A percentile compares a stretch with the other conserved stretches of the same genome.
Conservation (phyloP, 495 filamentous ascomycete species). For the Diplogelasinospora grovesii region DNA sequence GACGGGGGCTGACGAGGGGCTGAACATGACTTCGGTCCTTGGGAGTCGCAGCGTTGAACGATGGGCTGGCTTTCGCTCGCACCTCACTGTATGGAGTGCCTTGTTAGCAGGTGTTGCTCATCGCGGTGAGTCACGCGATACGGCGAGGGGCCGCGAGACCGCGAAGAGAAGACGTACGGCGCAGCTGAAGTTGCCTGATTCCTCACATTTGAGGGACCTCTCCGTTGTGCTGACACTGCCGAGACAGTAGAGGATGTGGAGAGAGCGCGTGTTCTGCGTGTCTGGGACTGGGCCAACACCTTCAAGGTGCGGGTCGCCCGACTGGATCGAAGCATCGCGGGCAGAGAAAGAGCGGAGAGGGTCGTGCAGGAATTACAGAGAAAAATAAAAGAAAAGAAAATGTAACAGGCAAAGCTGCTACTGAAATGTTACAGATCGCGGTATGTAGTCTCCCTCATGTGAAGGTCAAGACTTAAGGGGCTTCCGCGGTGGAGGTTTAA, state of each 20-base stretch:
- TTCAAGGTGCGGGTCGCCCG: constrained; percentile 37
- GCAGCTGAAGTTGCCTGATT: constrained; percentile 33
- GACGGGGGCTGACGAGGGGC: constrained; percentile 55
- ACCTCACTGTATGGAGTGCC: constrained; percentile 22
- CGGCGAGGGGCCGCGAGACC: background rate
- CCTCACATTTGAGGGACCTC: constrained; percentile 24
- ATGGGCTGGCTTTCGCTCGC: constrained; percentile 55
- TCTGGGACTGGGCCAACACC: constrained; percentile 33
- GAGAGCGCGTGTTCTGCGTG: constrained; percentile 23
- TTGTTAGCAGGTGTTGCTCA: constrained; percentile 16
- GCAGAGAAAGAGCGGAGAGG: constrained; percentile 12
- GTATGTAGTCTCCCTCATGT: constrained; percentile 9
- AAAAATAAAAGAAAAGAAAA: constrained; percentile 8
- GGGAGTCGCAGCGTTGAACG: constrained; percentile 56
- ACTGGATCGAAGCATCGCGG: constrained; percentile 36
- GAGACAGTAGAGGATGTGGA: constrained; percentile 16
- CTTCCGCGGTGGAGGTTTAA: constrained; percentile 1
- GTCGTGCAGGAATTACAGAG: constrained; percentile 9
- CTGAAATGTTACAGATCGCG: constrained; percentile 1
- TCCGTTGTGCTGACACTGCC: constrained; percentile 23
- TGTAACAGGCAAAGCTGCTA: constrained; percentile 12
- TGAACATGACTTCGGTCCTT: constrained; percentile 52
- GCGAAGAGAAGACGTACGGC: constrained; percentile 9
- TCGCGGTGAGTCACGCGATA: constrained; percentile 17
- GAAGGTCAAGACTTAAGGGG: constrained; percentile 14